Conservation (phyloP, 768 basidiomycete species). For the Pilatotrama ljubarskyi region DNA sequence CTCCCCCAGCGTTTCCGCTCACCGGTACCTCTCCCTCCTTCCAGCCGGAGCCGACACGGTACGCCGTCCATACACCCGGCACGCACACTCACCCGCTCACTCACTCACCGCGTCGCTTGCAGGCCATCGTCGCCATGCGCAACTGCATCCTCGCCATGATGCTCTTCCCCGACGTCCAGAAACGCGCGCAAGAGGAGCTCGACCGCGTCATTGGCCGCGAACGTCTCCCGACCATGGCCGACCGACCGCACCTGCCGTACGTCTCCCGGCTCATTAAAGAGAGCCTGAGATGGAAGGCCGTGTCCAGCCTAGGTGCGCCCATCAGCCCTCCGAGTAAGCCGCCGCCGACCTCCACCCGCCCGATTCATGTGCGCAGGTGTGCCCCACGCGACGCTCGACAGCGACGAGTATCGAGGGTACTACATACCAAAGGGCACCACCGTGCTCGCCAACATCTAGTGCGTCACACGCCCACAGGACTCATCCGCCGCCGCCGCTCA, state of each 20-base stretch:
- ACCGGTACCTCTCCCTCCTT: too few species aligned
- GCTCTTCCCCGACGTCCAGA: constrained; percentile 13
- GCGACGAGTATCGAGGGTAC: too few species aligned
- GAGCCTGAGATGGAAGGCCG: constrained; percentile 11
- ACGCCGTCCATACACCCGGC: too few species aligned
- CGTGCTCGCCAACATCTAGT: too few species aligned
- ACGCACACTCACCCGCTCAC: too few species aligned
- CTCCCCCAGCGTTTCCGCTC: too few species aligned
- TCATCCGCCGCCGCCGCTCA: too few species aligned
- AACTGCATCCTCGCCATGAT: constrained; percentile 17
- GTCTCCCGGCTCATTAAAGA: constrained; percentile 23
- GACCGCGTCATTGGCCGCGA: constrained; percentile 20
- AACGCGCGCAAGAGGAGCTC: constrained; percentile 13
- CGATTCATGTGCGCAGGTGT: constrained; percentile 58
- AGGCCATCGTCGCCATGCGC: constrained; percentile 3
- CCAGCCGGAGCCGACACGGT: too few species aligned
- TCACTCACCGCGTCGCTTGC: background rate
- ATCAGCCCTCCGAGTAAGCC: constrained; percentile 63
- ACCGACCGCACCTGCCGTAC: constrained; percentile 23
- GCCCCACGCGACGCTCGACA: too few species aligned
- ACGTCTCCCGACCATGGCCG: constrained; percentile 23
- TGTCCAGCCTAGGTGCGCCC: constrained; percentile 43
- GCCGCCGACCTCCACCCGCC: too few species aligned
- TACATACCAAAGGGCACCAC: too few species aligned
- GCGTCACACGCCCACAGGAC: too few species aligned